Percentiles rank a stretch among this genome's conserved stretches.
These are phyloP conservation scores for Solioccasus polychromus DNA, from an alignment of 768 basidiomycete species.

Conservation along the genomic window DNA sequence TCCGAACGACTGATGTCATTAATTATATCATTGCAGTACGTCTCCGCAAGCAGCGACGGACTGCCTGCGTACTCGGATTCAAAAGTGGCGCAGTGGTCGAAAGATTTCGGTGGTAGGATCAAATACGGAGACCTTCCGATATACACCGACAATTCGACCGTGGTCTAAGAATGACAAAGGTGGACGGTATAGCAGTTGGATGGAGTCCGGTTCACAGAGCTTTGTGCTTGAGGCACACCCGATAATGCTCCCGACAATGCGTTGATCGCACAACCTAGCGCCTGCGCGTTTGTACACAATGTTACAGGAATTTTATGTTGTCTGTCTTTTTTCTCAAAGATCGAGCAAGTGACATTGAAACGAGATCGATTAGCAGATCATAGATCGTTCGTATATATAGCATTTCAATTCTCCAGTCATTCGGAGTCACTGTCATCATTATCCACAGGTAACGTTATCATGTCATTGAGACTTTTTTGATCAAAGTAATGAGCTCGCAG, in stretches of 20 bases:
- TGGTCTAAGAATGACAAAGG: conserved; percentile 2
- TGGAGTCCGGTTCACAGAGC: conserved; percentile 1
- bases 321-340: too few relatives aligned
- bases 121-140: conserved; percentile 41
- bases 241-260: conserved; percentile 11
- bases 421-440: conserved; percentile 9
- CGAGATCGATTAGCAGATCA: not conserved
- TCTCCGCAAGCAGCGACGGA: conserved; percentile 38
- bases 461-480: conserved; percentile 57
- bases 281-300: not conserved
- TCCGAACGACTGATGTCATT: not conserved
- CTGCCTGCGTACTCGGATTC: conserved; percentile 29
- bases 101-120: conserved; percentile 23
- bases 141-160: conserved; percentile 33
- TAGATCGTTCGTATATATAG: not conserved
- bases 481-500: conserved; percentile 1
- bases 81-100: conserved; percentile 28
- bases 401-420: conserved; percentile 5
- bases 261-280: conserved; percentile 15
- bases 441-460: conserved; percentile 55
- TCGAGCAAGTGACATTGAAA: too few relatives aligned
- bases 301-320: too few relatives aligned
- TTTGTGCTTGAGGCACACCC: conserved; percentile 1
- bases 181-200: conserved; percentile 1
- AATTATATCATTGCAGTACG: conserved; percentile 27